Percentiles rank a stretch among this genome's conserved stretches.
These are phyloP conservation scores for Clitopilus passeckerianus DNA, from an alignment of 768 basidiomycete genomes.

Conservation along the genomic window DNA sequence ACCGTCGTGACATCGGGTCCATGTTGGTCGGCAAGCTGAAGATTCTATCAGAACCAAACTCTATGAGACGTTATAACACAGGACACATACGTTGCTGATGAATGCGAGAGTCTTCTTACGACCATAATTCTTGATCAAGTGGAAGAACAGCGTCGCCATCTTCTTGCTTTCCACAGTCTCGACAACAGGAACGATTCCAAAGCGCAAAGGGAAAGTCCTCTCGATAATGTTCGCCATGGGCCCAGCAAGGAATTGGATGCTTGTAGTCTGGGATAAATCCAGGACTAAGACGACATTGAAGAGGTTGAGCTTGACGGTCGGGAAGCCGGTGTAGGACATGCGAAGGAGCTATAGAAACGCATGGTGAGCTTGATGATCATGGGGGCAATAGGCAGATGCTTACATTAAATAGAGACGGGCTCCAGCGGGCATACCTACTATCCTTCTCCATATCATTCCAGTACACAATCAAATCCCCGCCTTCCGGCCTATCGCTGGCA, in stretches of 20 bases:
- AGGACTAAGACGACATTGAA: constrained; percentile 80
- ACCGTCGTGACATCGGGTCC: constrained; percentile 23
- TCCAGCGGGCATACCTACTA: constrained; percentile 51
- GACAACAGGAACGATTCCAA: constrained; percentile 78
- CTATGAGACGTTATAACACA: background rate
- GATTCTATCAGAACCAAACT: background rate
- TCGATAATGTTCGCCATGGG: constrained; percentile 68
- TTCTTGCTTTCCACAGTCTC: constrained; percentile 35
- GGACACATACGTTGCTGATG: constrained; percentile 40
- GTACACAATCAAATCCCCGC: constrained; percentile 69
- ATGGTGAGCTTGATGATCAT: too few species aligned
- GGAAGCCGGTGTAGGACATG: constrained; percentile 77
- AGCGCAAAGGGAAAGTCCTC: constrained; percentile 71
- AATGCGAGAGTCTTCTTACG: constrained; percentile 59
- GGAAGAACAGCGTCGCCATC: constrained; percentile 72
- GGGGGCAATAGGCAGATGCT: constrained; percentile 16
- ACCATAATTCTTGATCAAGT: constrained; percentile 61
- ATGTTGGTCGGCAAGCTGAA: constrained; percentile 34
- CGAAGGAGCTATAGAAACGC: constrained; percentile 45
- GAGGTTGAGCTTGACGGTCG: constrained; percentile 68
- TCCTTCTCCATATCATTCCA: constrained; percentile 93
- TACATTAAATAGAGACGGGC: constrained; percentile 45
- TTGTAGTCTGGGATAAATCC: constrained; percentile 65
- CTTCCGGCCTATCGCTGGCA: constrained; percentile 82
- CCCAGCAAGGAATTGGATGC: constrained; percentile 58